phyloP scores from a whole-genome alignment of 208 protist genomes.

The Sergeia podlipaevii region DNA sequence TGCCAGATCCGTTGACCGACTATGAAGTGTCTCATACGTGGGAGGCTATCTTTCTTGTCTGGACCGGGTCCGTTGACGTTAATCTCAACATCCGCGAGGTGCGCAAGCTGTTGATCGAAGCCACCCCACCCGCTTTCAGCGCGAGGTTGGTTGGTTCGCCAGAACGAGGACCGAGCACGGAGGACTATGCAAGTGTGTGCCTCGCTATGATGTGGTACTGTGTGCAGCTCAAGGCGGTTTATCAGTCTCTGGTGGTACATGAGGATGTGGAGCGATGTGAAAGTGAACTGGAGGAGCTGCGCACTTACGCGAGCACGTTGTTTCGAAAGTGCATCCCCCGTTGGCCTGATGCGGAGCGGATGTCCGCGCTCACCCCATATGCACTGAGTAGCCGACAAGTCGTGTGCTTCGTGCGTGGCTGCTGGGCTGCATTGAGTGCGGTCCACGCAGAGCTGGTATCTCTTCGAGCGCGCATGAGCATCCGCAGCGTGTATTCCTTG shows the following conservation, averaged over 20 bases:
- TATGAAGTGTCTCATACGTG: no score
- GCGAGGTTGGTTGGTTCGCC: slow-evolving; percentile 14
- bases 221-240: slow-evolving; percentile 32
- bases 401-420: slow-evolving; percentile 20
- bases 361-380: slow-evolving; percentile 7
- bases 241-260: slow-evolving; percentile 29
- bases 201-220: slow-evolving; percentile 56
- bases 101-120: slow-evolving; percentile 28
- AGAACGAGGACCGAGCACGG: slow-evolving; percentile 15
- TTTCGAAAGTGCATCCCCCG: slow-evolving; percentile 32
- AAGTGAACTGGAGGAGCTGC: slow-evolving; percentile 33
- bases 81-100: slow-evolving; percentile 26
- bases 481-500: slow-evolving; percentile 41
- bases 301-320: slow-evolving; percentile 21
- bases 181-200: slow-evolving; percentile 25
- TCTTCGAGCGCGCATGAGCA: slow-evolving; percentile 19
- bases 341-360: slow-evolving; percentile 23
- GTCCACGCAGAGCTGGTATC: slow-evolving; percentile 21
- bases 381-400: slow-evolving; percentile 11
- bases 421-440: slow-evolving; percentile 31
- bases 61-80: slow-evolving; percentile 22
- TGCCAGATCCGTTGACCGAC: no score
- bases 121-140: slow-evolving; percentile 23
- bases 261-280: slow-evolving; percentile 41
- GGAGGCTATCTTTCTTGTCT: slow-evolving; percentile 31